Conservation (phyloP, 306 rosid species). For the Boehmeria nivea region DNA sequence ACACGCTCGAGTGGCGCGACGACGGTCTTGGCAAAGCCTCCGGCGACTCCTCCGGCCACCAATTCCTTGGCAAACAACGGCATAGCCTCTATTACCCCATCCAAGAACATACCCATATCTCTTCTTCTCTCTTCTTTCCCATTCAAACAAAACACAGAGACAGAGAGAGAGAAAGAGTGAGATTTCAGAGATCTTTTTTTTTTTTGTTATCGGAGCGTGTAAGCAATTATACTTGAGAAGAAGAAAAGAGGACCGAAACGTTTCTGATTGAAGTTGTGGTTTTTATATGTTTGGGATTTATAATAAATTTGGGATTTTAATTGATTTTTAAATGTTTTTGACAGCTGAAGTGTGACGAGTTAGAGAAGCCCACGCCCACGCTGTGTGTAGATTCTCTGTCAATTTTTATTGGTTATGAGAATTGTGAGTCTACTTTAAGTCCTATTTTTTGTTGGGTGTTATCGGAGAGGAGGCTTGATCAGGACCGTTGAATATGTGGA, state of each 20-base stretch:
- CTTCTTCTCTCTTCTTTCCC: slow-evolving; percentile 39
- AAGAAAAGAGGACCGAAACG: slow-evolving; percentile 9
- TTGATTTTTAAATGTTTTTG: neutral
- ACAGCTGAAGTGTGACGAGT: slow-evolving; percentile 12
- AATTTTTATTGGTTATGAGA: slow-evolving; percentile 7
- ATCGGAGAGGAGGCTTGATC: neutral
- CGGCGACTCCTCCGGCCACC: slow-evolving; percentile 80
- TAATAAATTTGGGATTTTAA: no score
- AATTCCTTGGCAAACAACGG: slow-evolving; percentile 83
- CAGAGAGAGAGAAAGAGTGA: neutral
- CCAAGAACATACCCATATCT: slow-evolving; percentile 26
- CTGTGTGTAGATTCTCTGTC: neutral
- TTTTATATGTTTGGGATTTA: slow-evolving; percentile 17
- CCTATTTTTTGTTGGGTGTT: no score
- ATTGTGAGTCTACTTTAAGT: no score
- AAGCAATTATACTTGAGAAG: no score
- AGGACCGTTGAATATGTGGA: neutral
- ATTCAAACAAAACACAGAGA: slow-evolving; percentile 15
- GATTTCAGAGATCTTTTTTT: neutral
- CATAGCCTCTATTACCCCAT: slow-evolving; percentile 43
- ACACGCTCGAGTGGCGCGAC: slow-evolving; percentile 92
- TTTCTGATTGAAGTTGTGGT: slow-evolving; percentile 5
- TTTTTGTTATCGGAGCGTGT: neutral
- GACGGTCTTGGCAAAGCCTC: slow-evolving; percentile 66
- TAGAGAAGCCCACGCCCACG: slow-evolving; percentile 7